phyloP scores from a whole-genome alignment of 345 rosid genomes.

The Arabis hirsuta region DNA sequence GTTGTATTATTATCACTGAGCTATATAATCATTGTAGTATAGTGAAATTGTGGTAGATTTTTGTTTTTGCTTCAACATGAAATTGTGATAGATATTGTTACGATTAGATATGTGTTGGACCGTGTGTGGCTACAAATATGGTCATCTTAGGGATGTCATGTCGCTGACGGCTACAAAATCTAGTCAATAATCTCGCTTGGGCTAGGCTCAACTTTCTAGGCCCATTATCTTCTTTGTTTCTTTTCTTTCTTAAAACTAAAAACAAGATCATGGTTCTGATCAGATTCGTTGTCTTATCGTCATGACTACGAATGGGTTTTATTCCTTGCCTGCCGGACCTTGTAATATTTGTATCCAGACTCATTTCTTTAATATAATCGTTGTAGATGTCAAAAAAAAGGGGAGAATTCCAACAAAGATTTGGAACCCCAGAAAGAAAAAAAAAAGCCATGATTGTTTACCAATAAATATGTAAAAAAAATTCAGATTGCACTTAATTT shows the following conservation, averaged over 20 bases:
- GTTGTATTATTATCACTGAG: conserved; percentile 8
- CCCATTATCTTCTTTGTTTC: neutral
- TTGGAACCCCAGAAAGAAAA: neutral
- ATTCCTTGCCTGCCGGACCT: too few relatives aligned
- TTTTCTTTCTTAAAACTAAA: too few relatives aligned
- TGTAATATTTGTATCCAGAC: too few relatives aligned
- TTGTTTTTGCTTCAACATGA: neutral
- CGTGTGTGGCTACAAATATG: conserved; percentile 32
- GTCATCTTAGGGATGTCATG: neutral
- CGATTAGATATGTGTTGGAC: conserved; percentile 23
- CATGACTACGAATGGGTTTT: too few relatives aligned
- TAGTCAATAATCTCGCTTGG: conserved; percentile 26
- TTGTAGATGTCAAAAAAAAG: too few relatives aligned
- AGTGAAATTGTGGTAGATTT: neutral
- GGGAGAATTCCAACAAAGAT: neutral
- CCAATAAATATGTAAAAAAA: too few relatives aligned
- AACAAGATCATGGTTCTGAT: neutral
- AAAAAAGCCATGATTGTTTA: too few relatives aligned
- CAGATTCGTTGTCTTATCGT: too few relatives aligned
- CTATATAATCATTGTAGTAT: neutral
- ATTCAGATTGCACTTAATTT: too few relatives aligned
- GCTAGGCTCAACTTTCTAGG: conserved; percentile 16
- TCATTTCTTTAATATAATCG: too few relatives aligned
- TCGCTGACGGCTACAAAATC: neutral
- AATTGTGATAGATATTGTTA: conserved; percentile 1